These are phyloP conservation scores for Russula vinacea DNA, from an alignment of 768 basidiomycete genomes.

Conservation along the genomic window DNA sequence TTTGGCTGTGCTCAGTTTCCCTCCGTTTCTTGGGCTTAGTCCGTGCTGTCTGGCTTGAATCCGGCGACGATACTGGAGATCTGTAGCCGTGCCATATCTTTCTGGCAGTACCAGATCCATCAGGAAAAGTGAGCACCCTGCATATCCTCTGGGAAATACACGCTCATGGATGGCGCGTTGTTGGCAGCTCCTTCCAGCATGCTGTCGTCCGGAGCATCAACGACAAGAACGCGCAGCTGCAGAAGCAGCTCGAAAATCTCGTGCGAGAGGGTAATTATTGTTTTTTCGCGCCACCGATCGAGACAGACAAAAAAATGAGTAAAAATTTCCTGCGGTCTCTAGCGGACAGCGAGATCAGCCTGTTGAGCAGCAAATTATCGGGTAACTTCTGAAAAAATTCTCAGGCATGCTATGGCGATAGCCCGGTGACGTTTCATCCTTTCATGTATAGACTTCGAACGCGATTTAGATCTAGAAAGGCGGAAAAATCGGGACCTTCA, in stretches of 20 bases:
- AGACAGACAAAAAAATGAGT: neutral
- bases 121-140: conserved; percentile 63
- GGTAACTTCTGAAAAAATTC: conserved; percentile 41
- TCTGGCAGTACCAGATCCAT: conserved; percentile 89
- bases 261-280: conserved; percentile 67
- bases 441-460: conserved; percentile 62
- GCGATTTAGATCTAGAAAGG: conserved; percentile 76
- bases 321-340: neutral
- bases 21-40: conserved; percentile 43
- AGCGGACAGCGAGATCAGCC: conserved; percentile 76
- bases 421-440: conserved; percentile 39
- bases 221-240: conserved; percentile 77
- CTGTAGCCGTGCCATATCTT: conserved; percentile 82
- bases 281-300: neutral
- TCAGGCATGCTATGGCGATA: neutral
- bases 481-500: conserved; percentile 71
- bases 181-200: conserved; percentile 71
- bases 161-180: conserved; percentile 7
- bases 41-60: conserved; percentile 76
- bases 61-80: conserved; percentile 78
- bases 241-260: conserved; percentile 83
- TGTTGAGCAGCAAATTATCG: conserved; percentile 65
- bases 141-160: neutral
- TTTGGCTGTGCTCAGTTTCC: neutral
- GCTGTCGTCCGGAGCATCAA: conserved; percentile 77